Conservation (phyloP, 306 rosid genomes). For the Cucurbita moschata region DNA sequence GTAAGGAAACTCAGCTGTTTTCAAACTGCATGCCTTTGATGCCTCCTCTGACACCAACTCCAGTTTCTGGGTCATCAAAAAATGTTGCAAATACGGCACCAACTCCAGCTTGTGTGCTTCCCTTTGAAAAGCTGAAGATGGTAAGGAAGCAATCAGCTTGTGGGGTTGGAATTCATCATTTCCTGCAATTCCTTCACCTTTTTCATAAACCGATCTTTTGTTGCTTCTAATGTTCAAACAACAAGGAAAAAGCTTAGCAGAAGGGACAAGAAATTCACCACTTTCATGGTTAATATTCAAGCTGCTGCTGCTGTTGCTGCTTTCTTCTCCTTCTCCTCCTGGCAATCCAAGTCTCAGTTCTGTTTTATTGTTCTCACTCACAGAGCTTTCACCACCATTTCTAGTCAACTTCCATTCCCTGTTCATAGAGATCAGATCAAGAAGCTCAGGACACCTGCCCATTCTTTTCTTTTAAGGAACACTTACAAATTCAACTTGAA, state of each 20-base stretch:
- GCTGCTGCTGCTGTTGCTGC: not conserved
- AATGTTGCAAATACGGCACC: conserved; percentile 3
- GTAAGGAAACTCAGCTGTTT: conserved; percentile 24
- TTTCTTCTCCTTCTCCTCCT: conserved; percentile 4
- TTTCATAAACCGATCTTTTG: not conserved
- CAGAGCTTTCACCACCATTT: not conserved
- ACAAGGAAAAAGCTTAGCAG: not conserved
- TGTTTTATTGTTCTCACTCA: conserved; percentile 18
- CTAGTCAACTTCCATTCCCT: conserved; percentile 4
- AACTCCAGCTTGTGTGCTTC: not conserved
- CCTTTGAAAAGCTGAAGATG: conserved; percentile 1
- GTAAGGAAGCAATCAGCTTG: conserved; percentile 6
- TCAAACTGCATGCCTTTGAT: conserved; percentile 2
- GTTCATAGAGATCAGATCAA: conserved; percentile 2
- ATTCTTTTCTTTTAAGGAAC: not conserved
- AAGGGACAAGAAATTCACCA: conserved; percentile 7
- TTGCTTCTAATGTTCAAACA: not conserved
- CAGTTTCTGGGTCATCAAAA: conserved; percentile 1
- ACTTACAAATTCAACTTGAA: not conserved
- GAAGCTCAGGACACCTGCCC: conserved; percentile 3
- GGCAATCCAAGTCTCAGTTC: conserved; percentile 32
- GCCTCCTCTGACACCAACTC: conserved; percentile 7
- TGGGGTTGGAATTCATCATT: conserved; percentile 8
- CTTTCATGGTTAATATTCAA: conserved; percentile 3
- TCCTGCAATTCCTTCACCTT: not conserved